Evolutionary conservation across 176 grass and related monocot genomes (phyloP).

Genomic region (Triticum timopheevii): DNA sequence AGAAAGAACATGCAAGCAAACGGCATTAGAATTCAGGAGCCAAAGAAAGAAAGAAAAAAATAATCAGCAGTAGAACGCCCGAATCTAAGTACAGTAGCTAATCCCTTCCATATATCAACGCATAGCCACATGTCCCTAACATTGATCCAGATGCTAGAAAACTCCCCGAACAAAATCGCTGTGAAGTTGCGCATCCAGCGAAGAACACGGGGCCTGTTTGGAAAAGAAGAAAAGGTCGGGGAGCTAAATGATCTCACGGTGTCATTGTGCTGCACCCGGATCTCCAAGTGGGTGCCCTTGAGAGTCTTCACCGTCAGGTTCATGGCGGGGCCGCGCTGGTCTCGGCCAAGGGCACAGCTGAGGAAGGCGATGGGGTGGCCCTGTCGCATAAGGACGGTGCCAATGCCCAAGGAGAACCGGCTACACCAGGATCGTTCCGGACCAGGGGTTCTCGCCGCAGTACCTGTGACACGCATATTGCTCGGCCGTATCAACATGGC

Average conservation of each 20-base stretch:
- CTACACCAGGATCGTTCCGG: no score
- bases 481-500: no score
- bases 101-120: background rate
- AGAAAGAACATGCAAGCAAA: background rate
- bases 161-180: background rate
- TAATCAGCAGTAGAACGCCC: background rate
- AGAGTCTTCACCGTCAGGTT: constrained; percentile 90
- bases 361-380: no score
- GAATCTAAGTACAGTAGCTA: background rate
- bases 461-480: no score
- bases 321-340: constrained; percentile 35
- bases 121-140: background rate
- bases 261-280: constrained; percentile 69
- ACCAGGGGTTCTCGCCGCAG: no score
- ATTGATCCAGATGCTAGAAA: background rate
- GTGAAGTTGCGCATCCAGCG: background rate
- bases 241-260: constrained; percentile 48
- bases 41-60: background rate
- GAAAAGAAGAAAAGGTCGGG: background rate
- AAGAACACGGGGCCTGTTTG: no score
- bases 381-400: no score
- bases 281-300: constrained; percentile 84
- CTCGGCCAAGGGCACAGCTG: background rate
- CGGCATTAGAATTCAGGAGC: background rate
- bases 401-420: no score